These are phyloP conservation scores for Anethum foeniculum DNA, from an alignment of 140 eudicot genomes.

Conservation along the genomic window DNA sequence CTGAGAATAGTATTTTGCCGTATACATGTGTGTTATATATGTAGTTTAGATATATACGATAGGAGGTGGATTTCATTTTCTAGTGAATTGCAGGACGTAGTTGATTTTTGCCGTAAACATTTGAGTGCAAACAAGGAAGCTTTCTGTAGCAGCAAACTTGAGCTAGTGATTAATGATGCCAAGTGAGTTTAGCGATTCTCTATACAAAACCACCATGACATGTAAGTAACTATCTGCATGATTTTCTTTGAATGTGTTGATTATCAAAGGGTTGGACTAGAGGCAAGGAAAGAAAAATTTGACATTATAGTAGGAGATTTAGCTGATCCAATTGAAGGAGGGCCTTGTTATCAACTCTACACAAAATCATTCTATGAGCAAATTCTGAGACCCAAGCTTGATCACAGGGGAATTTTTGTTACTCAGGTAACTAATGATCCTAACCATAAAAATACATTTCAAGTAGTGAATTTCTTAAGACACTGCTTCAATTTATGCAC, in stretches of 20 bases:
- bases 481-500: neutral
- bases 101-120: conserved; percentile 72
- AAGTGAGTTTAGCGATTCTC: conserved; percentile 26
- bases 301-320: conserved; percentile 88
- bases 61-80: neutral
- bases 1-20: too few species aligned
- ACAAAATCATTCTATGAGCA: conserved; percentile 75
- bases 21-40: too few species aligned
- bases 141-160: conserved; percentile 60
- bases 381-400: conserved; percentile 77
- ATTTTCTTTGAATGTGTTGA: neutral
- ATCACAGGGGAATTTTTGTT: conserved; percentile 60
- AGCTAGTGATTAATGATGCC: conserved; percentile 82
- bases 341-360: conserved; percentile 90
- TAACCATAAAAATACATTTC: too few species aligned
- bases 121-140: conserved; percentile 68
- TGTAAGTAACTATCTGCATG: neutral
- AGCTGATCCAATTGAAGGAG: conserved; percentile 96
- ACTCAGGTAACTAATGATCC: conserved; percentile 53
- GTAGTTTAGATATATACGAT: too few species aligned
- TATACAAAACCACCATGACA: neutral
- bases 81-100: conserved; percentile 60
- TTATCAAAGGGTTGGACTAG: conserved; percentile 54
- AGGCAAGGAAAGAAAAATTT: conserved; percentile 63
- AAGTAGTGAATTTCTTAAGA: conserved; percentile 27